These are phyloP conservation scores for Sporothrix globosa DNA, from an alignment of 2,329 filamentous ascomycete species.

Conservation along the genomic window DNA sequence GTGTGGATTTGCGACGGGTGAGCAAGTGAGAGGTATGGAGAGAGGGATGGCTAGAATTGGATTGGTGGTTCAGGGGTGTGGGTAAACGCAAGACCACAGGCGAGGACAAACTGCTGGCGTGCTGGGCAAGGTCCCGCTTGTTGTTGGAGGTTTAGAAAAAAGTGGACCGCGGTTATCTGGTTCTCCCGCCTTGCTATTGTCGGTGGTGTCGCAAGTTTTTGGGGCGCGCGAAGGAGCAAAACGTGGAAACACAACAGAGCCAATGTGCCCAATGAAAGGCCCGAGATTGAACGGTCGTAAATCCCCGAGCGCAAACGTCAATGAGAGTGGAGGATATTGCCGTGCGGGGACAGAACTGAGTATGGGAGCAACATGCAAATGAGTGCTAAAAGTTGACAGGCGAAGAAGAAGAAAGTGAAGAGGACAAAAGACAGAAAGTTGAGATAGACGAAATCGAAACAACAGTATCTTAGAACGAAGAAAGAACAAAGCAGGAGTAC, in stretches of 20 bases:
- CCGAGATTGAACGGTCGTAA: neutral
- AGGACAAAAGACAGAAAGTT: neutral
- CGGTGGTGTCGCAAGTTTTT: slow-evolving; percentile 17
- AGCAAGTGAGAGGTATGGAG: slow-evolving; percentile 3
- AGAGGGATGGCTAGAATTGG: slow-evolving; percentile 16
- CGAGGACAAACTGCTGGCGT: neutral
- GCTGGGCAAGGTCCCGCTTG: neutral
- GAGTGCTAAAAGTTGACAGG: neutral
- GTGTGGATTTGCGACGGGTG: slow-evolving; percentile 30
- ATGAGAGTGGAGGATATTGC: neutral
- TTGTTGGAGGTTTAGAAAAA: slow-evolving; percentile 19
- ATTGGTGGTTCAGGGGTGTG: slow-evolving; percentile 21
- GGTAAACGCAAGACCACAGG: neutral
- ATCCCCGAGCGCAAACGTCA: slow-evolving; percentile 2
- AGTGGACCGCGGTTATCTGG: slow-evolving; percentile 16
- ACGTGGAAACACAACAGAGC: slow-evolving; percentile 25
- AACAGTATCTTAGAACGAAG: neutral
- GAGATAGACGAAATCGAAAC: neutral
- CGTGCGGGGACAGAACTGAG: neutral
- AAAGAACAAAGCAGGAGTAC: slow-evolving; percentile 8
- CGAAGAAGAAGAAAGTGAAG: neutral
- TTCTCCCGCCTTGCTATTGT: neutral
- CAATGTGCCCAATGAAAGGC: slow-evolving; percentile 12
- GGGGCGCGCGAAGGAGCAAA: slow-evolving; percentile 13
- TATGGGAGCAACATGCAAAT: neutral